Conservation (phyloP, 2,329 filamentous ascomycete species). For the Penicillium sp. region DNA sequence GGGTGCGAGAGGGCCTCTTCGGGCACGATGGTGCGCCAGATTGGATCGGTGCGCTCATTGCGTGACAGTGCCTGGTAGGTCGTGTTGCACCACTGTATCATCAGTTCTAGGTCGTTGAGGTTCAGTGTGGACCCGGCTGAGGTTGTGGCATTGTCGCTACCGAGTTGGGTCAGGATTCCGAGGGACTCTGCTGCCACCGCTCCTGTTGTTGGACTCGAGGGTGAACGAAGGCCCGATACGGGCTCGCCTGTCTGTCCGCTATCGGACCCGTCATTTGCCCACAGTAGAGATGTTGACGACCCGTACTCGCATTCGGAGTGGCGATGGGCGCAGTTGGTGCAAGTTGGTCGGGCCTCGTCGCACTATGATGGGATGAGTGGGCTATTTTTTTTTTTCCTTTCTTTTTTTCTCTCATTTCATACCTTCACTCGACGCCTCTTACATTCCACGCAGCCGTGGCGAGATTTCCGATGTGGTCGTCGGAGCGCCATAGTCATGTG, state of each 20-base stretch:
- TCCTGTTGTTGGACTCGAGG: neutral
- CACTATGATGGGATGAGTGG: constrained; percentile 24
- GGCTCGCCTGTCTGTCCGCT: constrained; percentile 8
- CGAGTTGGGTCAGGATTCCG: constrained; percentile 25
- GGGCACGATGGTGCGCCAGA: constrained; percentile 35
- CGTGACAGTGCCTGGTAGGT: constrained; percentile 34
- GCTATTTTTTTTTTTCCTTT: neutral
- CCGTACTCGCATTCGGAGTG: constrained; percentile 35
- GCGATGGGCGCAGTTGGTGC: constrained; percentile 34
- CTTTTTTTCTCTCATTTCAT: neutral
- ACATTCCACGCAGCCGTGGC: constrained; percentile 36
- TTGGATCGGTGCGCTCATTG: constrained; percentile 29
- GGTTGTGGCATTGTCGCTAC: constrained; percentile 10
- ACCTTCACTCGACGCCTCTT: constrained; percentile 38
- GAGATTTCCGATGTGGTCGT: constrained; percentile 37
- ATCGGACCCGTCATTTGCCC: constrained; percentile 32
- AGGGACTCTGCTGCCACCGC: constrained; percentile 20
- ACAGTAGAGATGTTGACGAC: constrained; percentile 30
- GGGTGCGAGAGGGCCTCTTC: constrained; percentile 35
- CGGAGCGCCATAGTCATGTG: constrained; percentile 32
- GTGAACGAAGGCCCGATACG: neutral
- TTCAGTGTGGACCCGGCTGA: constrained; percentile 34
- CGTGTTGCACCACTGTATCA: constrained; percentile 39
- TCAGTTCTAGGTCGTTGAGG: constrained; percentile 46
- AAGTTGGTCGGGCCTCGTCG: constrained; percentile 33